Conservation (phyloP, 768 basidiomycete genomes). For the Amanita rubescens region DNA sequence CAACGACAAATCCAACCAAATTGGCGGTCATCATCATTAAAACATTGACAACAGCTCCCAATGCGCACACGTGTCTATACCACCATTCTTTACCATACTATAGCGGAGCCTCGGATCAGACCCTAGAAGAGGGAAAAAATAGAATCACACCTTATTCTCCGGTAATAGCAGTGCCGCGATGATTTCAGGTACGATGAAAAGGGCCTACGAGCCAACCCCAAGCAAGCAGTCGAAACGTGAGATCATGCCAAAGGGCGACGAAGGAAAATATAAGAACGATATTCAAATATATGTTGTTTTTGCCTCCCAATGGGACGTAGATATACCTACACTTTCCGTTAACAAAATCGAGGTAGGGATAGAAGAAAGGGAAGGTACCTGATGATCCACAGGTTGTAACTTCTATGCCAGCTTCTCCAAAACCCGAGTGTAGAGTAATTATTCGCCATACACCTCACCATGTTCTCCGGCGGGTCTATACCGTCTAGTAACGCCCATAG, state of each 20-base stretch:
- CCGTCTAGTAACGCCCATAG: conserved; percentile 87
- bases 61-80: conserved; percentile 82
- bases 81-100: conserved; percentile 67
- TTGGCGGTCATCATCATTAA: conserved; percentile 90
- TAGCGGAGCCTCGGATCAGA: neutral
- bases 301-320: conserved; percentile 87
- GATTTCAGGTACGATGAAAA: conserved; percentile 88
- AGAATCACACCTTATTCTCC: conserved; percentile 46
- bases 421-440: conserved; percentile 92
- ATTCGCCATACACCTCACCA: conserved; percentile 98
- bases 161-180: conserved; percentile 55
- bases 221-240: conserved; percentile 77
- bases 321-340: conserved; percentile 63
- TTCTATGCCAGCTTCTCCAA: conserved; percentile 96
- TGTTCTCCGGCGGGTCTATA: conserved; percentile 94
- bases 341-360: neutral
- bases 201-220: conserved; percentile 96
- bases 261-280: conserved; percentile 86
- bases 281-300: conserved; percentile 44
- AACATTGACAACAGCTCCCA: conserved; percentile 79
- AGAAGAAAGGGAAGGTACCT: conserved; percentile 37
- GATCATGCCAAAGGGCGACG: conserved; percentile 96
- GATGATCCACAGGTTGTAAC: conserved; percentile 93
- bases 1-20: conserved; percentile 91
- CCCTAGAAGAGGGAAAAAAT: neutral